These are phyloP conservation scores for Glarea lozoyensis DNA, from an alignment of 495 filamentous ascomycete species.

Conservation along the genomic window DNA sequence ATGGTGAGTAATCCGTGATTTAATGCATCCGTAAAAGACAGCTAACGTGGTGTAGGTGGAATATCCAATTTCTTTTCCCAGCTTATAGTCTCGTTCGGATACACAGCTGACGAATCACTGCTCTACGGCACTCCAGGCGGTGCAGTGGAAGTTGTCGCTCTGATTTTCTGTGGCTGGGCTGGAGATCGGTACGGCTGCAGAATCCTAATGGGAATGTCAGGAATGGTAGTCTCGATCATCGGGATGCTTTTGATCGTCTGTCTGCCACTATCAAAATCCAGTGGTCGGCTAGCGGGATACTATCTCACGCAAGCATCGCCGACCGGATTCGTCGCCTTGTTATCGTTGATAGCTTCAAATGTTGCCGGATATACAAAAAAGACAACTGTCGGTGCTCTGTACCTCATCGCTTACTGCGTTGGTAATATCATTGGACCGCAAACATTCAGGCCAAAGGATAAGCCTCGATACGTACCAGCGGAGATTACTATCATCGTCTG, in stretches of 20 bases:
- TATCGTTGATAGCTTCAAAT: conserved; percentile 36
- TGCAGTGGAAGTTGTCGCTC: conserved; percentile 53
- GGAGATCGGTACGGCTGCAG: conserved; percentile 50
- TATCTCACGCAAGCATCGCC: conserved; percentile 33
- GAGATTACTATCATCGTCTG: conserved; percentile 63
- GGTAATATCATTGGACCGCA: conserved; percentile 47
- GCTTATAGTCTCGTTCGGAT: conserved; percentile 49
- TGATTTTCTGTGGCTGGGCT: conserved; percentile 50
- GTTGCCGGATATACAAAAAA: conserved; percentile 70
- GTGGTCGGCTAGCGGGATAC: conserved; percentile 19
- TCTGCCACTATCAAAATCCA: conserved; percentile 42
- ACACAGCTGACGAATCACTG: conserved; percentile 50
- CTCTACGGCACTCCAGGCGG: conserved; percentile 60
- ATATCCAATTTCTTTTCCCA: conserved; percentile 68
- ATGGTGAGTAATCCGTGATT: no score
- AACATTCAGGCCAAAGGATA: conserved; percentile 14
- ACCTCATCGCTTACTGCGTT: conserved; percentile 57
- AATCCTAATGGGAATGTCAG: conserved; percentile 33
- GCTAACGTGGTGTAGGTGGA: no score
- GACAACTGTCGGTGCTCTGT: conserved; percentile 51
- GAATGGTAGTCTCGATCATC: conserved; percentile 33
- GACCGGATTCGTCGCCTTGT: conserved; percentile 24
- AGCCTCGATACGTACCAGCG: conserved; percentile 56
- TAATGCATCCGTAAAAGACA: no score
- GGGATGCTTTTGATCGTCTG: conserved; percentile 65